Conservation (phyloP, 768 basidiomycete genomes). For the Mycena olivaceomarginata region DNA sequence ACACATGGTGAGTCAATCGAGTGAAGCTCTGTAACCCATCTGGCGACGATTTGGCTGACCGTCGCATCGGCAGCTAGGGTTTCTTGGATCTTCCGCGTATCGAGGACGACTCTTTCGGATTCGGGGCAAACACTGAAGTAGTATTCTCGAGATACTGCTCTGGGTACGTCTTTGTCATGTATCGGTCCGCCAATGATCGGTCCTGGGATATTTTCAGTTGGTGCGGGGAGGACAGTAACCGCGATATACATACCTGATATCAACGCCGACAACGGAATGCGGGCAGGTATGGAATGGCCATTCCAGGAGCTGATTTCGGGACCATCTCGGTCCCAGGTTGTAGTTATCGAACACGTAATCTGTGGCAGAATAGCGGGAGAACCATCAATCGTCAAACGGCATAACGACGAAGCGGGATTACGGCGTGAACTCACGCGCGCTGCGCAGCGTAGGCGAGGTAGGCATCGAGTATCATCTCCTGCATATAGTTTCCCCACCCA, state of each 20-base stretch:
- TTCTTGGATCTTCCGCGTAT: constrained; percentile 16
- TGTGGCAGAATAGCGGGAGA: constrained; percentile 41
- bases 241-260: constrained; percentile 63
- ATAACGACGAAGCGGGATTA: neutral
- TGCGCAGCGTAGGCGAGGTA: constrained; percentile 67
- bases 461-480: constrained; percentile 73
- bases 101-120: constrained; percentile 26
- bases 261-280: constrained; percentile 73
- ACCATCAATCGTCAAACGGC: neutral
- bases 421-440: constrained; percentile 61
- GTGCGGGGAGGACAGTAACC: neutral
- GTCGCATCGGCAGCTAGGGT: neutral
- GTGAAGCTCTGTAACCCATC: constrained; percentile 28
- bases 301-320: constrained; percentile 67
- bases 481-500: constrained; percentile 80
- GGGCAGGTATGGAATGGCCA: constrained; percentile 69
- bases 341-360: constrained; percentile 78
- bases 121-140: constrained; percentile 70
- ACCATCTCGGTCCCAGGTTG: constrained; percentile 69
- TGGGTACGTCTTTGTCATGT: constrained; percentile 59
- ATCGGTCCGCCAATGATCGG: constrained; percentile 43
- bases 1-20: constrained; percentile 29
- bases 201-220: constrained; percentile 40
- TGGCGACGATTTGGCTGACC: constrained; percentile 23
- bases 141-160: constrained; percentile 66